A percentile compares a stretch with the other conserved stretches of the same genome.
Evolutionary conservation across 225 moss, liverwort and hornwort species (phyloP).

Genomic region (Bryum argenteum): DNA sequence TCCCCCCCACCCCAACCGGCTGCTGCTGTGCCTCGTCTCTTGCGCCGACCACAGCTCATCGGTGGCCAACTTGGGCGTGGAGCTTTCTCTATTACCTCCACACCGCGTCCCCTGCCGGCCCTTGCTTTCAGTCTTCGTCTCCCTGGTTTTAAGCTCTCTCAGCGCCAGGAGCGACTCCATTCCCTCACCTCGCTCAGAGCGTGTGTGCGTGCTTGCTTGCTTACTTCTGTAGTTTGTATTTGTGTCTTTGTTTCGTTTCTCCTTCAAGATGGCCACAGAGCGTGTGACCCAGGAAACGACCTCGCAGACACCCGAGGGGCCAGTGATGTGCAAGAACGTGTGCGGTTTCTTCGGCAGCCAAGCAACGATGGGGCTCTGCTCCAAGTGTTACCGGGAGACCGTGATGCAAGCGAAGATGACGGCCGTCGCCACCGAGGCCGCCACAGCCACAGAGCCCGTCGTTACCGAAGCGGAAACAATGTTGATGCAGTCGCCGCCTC

Average conservation of each 20-base stretch:
- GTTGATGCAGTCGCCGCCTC: conserved; percentile 31
- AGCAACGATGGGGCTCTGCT: conserved; percentile 60
- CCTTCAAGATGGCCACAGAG: conserved; percentile 49
- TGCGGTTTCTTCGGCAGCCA: conserved; percentile 67
- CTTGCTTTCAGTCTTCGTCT: conserved; percentile 6
- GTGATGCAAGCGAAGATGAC: conserved; percentile 52
- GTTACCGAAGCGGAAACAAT: conserved; percentile 21
- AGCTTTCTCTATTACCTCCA: conserved; percentile 9
- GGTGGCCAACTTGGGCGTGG: conserved; percentile 27
- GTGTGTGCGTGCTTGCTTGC: conserved; percentile 34
- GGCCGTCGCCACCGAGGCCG: conserved; percentile 25
- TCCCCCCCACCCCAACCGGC: no score
- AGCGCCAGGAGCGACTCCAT: background rate
- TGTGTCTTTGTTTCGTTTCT: no score
- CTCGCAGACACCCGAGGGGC: conserved; percentile 61
- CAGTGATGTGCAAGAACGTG: conserved; percentile 61
- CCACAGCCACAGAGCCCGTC: conserved; percentile 11
- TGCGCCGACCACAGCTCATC: conserved; percentile 30
- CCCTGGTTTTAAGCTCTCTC: conserved; percentile 22
- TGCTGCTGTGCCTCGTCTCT: conserved; percentile 16
- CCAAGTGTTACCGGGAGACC: conserved; percentile 58
- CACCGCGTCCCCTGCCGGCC: conserved; percentile 29
- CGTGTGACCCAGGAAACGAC: conserved; percentile 56
- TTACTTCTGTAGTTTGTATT: background rate
- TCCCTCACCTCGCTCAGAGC: conserved; percentile 3